These are phyloP conservation scores for Penicillium goetzii DNA, from an alignment of 495 filamentous ascomycete species.

Conservation along the genomic window DNA sequence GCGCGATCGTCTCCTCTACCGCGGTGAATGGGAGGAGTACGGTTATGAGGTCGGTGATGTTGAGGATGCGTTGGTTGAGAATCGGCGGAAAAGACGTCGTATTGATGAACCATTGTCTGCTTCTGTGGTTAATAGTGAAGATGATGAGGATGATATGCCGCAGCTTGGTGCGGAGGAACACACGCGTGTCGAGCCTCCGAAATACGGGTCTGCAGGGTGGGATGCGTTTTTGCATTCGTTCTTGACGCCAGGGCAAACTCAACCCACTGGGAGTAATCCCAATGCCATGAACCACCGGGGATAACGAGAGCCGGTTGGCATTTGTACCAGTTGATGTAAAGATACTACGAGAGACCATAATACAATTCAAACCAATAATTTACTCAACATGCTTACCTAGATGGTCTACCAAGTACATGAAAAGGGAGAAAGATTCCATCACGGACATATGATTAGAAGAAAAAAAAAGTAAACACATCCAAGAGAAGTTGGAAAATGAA, in stretches of 20 bases:
- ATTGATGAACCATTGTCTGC: slow-evolving; percentile 17
- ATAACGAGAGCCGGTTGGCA: not conserved
- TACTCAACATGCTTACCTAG: not conserved
- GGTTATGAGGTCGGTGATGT: slow-evolving; percentile 37
- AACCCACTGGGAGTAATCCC: not conserved
- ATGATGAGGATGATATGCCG: slow-evolving; percentile 3
- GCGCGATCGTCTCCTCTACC: slow-evolving; percentile 49
- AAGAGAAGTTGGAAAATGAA: slow-evolving; percentile 14
- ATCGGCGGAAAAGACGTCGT: slow-evolving; percentile 40
- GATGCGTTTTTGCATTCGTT: slow-evolving; percentile 12
- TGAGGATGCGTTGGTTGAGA: slow-evolving; percentile 37
- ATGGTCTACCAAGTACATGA: not conserved
- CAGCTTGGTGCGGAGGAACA: slow-evolving; percentile 9
- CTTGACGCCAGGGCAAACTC: not conserved
- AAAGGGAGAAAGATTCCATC: slow-evolving; percentile 23
- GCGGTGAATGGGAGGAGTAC: slow-evolving; percentile 55
- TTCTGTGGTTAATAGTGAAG: slow-evolving; percentile 6
- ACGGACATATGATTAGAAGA: slow-evolving; percentile 31
- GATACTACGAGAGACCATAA: slow-evolving; percentile 4
- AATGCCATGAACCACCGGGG: too few species aligned
- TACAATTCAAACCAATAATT: not conserved
- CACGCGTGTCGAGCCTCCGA: slow-evolving; percentile 13
- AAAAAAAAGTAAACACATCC: slow-evolving; percentile 31
- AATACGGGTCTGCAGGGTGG: slow-evolving; percentile 7
- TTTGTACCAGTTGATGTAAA: not conserved